Percentiles rank a stretch among this genome's conserved stretches.
These are phyloP conservation scores for Herpotrichia juniperi DNA, from an alignment of 2,329 filamentous ascomycete species.

Conservation along the genomic window DNA sequence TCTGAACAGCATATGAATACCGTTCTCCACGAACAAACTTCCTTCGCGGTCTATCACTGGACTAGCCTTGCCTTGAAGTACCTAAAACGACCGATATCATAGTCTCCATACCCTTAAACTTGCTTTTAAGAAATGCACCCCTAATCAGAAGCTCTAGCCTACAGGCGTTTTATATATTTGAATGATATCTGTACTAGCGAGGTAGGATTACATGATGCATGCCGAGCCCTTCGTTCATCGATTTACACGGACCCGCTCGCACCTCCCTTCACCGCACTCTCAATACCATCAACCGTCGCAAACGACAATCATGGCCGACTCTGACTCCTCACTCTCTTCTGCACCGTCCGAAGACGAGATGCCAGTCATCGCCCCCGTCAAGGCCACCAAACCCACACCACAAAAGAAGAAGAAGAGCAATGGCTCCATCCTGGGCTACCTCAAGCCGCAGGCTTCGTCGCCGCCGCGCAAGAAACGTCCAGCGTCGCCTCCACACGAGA, in stretches of 20 bases:
- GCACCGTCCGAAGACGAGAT: conserved; percentile 65
- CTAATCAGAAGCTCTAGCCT: background rate
- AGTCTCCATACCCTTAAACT: background rate
- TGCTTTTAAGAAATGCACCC: background rate
- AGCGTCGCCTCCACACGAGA: conserved; percentile 89
- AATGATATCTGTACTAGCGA: conserved; percentile 32
- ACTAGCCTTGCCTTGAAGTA: background rate
- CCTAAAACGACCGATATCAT: background rate
- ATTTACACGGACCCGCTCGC: conserved; percentile 18
- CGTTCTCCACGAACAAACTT: no score
- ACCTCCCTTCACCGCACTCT: conserved; percentile 26
- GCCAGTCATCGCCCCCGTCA: conserved; percentile 30
- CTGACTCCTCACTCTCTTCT: conserved; percentile 62
- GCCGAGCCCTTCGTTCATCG: conserved; percentile 33
- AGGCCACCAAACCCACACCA: conserved; percentile 28
- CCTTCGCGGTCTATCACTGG: no score
- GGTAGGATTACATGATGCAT: conserved; percentile 44
- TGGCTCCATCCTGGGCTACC: conserved; percentile 43
- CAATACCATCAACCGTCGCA: conserved; percentile 22
- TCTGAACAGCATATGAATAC: no score
- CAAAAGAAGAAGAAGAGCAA: conserved; percentile 40
- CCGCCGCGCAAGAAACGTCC: conserved; percentile 73
- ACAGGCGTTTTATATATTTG: background rate
- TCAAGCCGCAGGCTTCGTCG: conserved; percentile 48
- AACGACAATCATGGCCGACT: conserved; percentile 58